phyloP scores from a whole-genome alignment of 23 red algal genomes.

The Gracilaria gracilis region DNA sequence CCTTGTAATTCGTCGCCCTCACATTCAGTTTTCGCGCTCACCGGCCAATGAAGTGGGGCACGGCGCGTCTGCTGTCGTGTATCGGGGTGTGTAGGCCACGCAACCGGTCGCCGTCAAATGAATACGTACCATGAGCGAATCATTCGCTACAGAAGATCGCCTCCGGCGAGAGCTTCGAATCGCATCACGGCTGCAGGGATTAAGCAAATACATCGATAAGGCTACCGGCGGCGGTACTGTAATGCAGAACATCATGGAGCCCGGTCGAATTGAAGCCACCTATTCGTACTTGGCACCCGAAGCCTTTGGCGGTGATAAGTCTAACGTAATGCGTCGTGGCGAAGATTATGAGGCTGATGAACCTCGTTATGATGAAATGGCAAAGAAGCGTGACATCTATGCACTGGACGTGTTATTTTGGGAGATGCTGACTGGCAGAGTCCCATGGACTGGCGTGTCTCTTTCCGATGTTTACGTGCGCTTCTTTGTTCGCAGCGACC shows the following conservation, averaged over 20 bases:
- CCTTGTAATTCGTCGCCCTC: conserved; percentile 53
- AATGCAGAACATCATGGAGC: conserved; percentile 73
- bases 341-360: conserved; percentile 52
- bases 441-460: conserved; percentile 72
- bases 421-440: conserved; percentile 74
- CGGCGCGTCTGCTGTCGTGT: conserved; percentile 58
- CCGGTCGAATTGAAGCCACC: conserved; percentile 76
- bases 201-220: conserved; percentile 75
- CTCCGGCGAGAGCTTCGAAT: conserved; percentile 73
- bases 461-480: conserved; percentile 73
- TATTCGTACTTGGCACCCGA: conserved; percentile 96
- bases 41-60: conserved; percentile 51
- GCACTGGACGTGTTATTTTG: conserved; percentile 78
- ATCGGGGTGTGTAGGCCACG: conserved; percentile 37
- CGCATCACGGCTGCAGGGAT: conserved; percentile 52
- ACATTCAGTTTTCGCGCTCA: conserved; percentile 55
- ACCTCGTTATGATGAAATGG: conserved; percentile 75
- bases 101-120: conserved; percentile 69
- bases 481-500: conserved; percentile 68
- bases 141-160: conserved; percentile 57
- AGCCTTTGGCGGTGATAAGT: conserved; percentile 84
- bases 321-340: conserved; percentile 66
- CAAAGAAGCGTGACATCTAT: conserved; percentile 80
- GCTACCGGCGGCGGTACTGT: conserved; percentile 72
- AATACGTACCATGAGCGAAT: conserved; percentile 67